A percentile compares a stretch with the other conserved stretches of the same genome.
Conservation (phyloP, 345 rosid species). For the Rubroshorea leprosula region DNA sequence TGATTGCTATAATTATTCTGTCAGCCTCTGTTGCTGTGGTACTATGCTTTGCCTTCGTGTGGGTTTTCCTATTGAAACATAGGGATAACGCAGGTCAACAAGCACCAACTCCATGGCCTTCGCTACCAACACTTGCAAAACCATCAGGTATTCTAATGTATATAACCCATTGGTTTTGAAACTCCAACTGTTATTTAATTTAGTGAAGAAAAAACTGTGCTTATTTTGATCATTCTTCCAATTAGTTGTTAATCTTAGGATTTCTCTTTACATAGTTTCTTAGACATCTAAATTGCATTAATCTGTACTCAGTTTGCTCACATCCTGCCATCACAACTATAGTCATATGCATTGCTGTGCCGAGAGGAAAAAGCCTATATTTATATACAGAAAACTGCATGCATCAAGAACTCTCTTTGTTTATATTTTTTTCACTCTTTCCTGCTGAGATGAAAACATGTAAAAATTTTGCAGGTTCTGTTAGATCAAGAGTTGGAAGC, state of each 20-base stretch:
- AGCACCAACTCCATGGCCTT: constrained; percentile 35
- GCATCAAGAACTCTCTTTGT: neutral
- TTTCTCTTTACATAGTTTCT: neutral
- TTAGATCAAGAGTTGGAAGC: constrained; percentile 53
- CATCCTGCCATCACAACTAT: no score
- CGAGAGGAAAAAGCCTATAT: no score
- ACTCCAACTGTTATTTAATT: no score
- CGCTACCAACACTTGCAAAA: constrained; percentile 52
- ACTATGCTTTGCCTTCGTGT: constrained; percentile 49
- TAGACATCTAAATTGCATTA: constrained; percentile 4
- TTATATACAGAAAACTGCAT: constrained; percentile 8
- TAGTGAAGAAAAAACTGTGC: no score
- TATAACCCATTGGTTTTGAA: no score
- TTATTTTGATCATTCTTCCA: no score
- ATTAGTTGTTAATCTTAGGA: no score
- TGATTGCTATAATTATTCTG: constrained; percentile 61
- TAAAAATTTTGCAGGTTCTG: constrained; percentile 42
- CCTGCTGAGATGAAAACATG: no score
- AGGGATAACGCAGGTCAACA: constrained; percentile 32
- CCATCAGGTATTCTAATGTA: constrained; percentile 50
- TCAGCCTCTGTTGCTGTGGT: constrained; percentile 54
- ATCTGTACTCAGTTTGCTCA: constrained; percentile 1
- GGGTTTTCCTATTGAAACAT: constrained; percentile 54
- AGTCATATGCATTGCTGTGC: no score
- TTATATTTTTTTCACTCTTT: no score